phyloP scores from a whole-genome alignment of 2,329 filamentous ascomycete species.

The Eutypella sp. region DNA sequence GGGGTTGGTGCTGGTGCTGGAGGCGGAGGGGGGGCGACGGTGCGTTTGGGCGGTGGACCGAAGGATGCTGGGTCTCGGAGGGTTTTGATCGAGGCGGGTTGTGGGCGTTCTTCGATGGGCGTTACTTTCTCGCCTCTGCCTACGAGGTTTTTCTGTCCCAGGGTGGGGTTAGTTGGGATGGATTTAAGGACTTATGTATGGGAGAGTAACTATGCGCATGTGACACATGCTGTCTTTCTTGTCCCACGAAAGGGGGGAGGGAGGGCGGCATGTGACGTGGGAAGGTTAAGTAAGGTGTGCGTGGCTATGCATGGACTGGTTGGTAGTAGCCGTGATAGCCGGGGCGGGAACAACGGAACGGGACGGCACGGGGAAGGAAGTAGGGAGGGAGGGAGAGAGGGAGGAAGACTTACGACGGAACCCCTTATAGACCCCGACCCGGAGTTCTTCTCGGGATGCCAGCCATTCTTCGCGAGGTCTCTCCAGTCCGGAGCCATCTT shows the following conservation, averaged over 20 bases:
- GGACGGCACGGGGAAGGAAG: no score
- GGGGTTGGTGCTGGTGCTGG: constrained; percentile 30
- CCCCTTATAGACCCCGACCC: constrained; percentile 33
- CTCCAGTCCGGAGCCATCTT: constrained; percentile 42
- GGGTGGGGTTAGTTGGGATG: background rate
- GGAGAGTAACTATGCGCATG: background rate
- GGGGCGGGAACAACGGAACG: no score
- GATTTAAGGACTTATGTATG: constrained; percentile 1
- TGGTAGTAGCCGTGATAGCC: no score
- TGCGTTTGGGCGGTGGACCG: constrained; percentile 71
- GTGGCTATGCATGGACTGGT: no score
- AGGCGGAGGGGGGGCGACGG: constrained; percentile 17
- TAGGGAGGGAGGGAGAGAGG: background rate
- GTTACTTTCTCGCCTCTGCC: constrained; percentile 30
- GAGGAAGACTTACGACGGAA: constrained; percentile 38
- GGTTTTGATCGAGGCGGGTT: constrained; percentile 57
- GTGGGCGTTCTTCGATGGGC: constrained; percentile 30
- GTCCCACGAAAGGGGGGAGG: no score
- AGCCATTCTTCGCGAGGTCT: constrained; percentile 45
- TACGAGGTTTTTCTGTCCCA: constrained; percentile 39
- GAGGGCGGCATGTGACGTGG: no score
- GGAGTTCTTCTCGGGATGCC: constrained; percentile 43
- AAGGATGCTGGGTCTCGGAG: constrained; percentile 75
- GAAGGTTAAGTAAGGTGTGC: no score
- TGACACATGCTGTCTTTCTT: background rate